Evolutionary conservation across 768 basidiomycete species (phyloP), one percentile per base, ranked within the genome.

Genomic region (Leccinum aurantiacum): DNA sequence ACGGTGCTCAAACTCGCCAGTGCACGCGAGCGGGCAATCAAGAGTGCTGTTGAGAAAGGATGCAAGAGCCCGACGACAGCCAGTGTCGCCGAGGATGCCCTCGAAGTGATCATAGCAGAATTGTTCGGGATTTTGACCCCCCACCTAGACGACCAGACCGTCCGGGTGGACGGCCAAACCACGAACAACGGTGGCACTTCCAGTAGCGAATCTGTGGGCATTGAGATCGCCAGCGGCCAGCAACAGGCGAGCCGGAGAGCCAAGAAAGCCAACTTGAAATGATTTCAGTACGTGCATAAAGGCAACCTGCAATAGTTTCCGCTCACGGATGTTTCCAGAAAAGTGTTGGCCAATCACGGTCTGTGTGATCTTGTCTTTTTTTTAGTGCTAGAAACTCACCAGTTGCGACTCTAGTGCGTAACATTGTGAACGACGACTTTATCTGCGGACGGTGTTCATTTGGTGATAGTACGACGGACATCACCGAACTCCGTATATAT

Each of bases 1-100:
- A 85, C 84, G 0, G 76, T 83, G 0, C 69, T 88, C 1, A 77
- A 70, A 33, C 74, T 90, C 17, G 83, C 83, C 0, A 69, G 73
- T 1, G 83, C 82, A 3, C 79, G 88, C 1, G 88, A 89, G 60
- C 71, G 71, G 17, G 68, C 66, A 9, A 67, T 64, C 52, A 77
- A 77, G 27, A 72, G 79, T 4, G 73, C 80, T 0, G 27, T 27
- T 0, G 27, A 27, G 1, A 1, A 6, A 27, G 27, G 27, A 27
- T 6, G 7, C 27, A 27, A 27, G 6, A 27, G 6, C 6, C 27
- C 25, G 6, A 27, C 25, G 6, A 7, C 64, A 1, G 70, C 73
- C 0, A 63, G 67, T 3, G 63, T 71, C 0, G 68, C 69, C 0
- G 70, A 73, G 13, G 72, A 69, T 0, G 58, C 68, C 5, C 56